Evolutionary conservation across 441 rosid species (phyloP).

Genomic region (Aleurites moluccanus): DNA sequence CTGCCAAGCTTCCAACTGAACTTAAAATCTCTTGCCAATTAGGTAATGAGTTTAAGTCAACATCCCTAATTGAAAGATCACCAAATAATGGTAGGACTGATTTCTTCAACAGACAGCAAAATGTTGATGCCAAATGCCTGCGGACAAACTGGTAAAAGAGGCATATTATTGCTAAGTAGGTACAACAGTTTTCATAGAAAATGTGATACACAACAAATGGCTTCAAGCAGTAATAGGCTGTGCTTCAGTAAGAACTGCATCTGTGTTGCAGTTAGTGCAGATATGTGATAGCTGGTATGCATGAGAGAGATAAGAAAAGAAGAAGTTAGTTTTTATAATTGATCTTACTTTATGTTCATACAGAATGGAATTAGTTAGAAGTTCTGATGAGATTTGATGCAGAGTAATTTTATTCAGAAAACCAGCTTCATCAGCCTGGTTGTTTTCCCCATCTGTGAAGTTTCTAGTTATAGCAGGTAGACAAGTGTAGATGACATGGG

Average conservation of each 20-base stretch:
- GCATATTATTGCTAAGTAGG: conserved; percentile 28
- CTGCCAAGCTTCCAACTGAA: conserved; percentile 44
- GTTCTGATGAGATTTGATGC: conserved; percentile 59
- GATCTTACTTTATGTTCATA: conserved; percentile 75
- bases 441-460: conserved; percentile 31
- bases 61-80: conserved; percentile 33
- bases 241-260: conserved; percentile 5
- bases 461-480: conserved; percentile 41
- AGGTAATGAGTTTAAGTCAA: conserved; percentile 46
- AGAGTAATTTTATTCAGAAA: conserved; percentile 41
- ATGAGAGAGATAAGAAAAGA: not conserved
- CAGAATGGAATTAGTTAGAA: conserved; percentile 57
- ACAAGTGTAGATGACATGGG: conserved; percentile 53
- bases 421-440: conserved; percentile 31
- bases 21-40: conserved; percentile 63
- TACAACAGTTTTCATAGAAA: conserved; percentile 19
- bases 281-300: not conserved
- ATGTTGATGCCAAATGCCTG: conserved; percentile 75
- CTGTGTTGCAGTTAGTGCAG: not conserved
- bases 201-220: not conserved
- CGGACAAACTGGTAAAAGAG: conserved; percentile 70
- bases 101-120: conserved; percentile 55
- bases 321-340: conserved; percentile 10
- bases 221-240: conserved; percentile 8
- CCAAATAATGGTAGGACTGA: conserved; percentile 37